Evolutionary conservation across 345 rosid species (phyloP), one percentile per base, ranked within the genome.

Genomic region (Gossypium rotundifolium): DNA sequence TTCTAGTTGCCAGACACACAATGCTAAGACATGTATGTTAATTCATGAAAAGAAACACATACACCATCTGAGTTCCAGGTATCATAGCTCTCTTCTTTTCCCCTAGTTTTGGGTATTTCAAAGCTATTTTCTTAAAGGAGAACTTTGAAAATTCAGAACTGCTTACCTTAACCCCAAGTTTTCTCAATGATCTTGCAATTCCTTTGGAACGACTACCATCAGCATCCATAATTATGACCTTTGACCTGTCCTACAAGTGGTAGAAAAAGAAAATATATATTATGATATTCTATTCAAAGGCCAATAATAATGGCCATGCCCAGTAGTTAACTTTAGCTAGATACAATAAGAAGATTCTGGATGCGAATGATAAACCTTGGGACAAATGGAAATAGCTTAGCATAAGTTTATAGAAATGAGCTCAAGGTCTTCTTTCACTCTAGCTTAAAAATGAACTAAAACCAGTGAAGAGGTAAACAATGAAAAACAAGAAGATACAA

Each of bases 231-330:
- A 95, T 84, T 75, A 95, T 91, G 74, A 95, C 91, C 92, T 83
- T 91, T 60, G 93, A 95, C 83, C 97, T 91, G 93, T 85, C 99
- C 98, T 95, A 90, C 93, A 86, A 85, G 84, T 78, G 70, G 86
- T 71, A 83, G 76, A 78, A 81, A 83, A 80, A 38, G 71, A 74
- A 67, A 3, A 59, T 2, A 40, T 64, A 81, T 76, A 81, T 77
- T 64, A 82, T 84, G 81, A 72, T 70, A 57, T 68, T 49, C 40
- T 8, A 68, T 69, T 52, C 57, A 23, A 25, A 67, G 17, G 46
- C 12, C 73, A n/a, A 18, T 27, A 27, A 27, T 14, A 27, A 16
- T 7, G 59, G 57, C 58, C 59, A 17, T 11, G 14, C 25, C 48
- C 23, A 18, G 60, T 18, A 18, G 60, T 55, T 49, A 25, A 68